phyloP scores from a whole-genome alignment of 2,329 filamentous ascomycete genomes.

The Claviceps sp. region DNA sequence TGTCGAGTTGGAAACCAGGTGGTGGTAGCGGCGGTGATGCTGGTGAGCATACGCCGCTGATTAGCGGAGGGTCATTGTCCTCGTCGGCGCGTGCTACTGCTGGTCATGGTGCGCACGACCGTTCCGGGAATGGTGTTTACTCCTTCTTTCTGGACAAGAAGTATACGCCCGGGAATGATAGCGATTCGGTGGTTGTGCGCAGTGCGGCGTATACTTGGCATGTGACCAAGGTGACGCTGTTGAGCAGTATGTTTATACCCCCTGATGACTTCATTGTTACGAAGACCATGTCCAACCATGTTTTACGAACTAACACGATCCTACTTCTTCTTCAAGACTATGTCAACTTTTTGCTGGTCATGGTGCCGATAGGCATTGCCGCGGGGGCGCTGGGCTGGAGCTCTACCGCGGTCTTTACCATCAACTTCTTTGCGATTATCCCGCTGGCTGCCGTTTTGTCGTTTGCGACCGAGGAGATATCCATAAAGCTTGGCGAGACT shows the following conservation, averaged over 20 bases:
- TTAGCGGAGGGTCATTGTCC: conserved; percentile 22
- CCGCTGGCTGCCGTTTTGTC: conserved; percentile 61
- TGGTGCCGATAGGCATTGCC: conserved; percentile 60
- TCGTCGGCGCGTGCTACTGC: conserved; percentile 10
- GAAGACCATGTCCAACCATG: not conserved
- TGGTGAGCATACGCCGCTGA: conserved; percentile 29
- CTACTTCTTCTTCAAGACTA: conserved; percentile 26
- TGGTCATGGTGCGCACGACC: conserved; percentile 10
- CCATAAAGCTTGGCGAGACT: conserved; percentile 57
- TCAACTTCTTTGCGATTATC: conserved; percentile 74
- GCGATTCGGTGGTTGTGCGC: conserved; percentile 30
- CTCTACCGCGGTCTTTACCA: conserved; percentile 54
- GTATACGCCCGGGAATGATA: conserved; percentile 39
- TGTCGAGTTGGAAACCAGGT: conserved; percentile 19
- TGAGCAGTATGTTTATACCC: conserved; percentile 41
- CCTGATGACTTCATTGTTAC: too few species aligned
- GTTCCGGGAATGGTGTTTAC: conserved; percentile 12
- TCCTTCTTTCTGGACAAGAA: conserved; percentile 36
- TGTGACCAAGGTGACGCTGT: conserved; percentile 40
- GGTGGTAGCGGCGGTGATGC: conserved; percentile 13
- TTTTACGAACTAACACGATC: not conserved
- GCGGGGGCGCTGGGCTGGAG: conserved; percentile 50
- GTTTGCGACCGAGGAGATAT: conserved; percentile 68
- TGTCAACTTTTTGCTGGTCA: conserved; percentile 58
- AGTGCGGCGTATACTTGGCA: conserved; percentile 38